These are phyloP conservation scores for Candida xyloterini DNA, from an alignment of 805 yeast species.

Conservation along the genomic window DNA sequence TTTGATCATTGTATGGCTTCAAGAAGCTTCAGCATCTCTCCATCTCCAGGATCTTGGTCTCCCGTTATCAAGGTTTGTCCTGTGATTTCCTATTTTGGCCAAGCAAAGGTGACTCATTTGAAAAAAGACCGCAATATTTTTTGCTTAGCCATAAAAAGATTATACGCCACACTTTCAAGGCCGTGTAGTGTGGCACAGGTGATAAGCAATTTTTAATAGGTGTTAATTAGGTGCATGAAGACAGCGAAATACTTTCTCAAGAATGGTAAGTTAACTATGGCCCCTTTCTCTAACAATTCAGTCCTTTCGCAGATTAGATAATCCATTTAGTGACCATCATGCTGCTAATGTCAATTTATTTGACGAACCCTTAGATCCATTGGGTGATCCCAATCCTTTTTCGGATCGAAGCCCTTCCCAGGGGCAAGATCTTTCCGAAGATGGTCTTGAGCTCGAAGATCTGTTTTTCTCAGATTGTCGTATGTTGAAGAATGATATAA, in stretches of 20 bases:
- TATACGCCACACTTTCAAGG: neutral
- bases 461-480: constrained; percentile 2
- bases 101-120: constrained; percentile 5
- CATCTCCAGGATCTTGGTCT: too few species aligned
- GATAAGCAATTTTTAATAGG: constrained; percentile 3
- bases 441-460: constrained; percentile 4
- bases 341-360: neutral
- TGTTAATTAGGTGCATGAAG: constrained; percentile 4
- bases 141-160: neutral
- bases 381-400: neutral
- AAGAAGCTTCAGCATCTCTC: too few species aligned
- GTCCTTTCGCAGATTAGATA: constrained; percentile 2
- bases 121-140: neutral
- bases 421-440: neutral
- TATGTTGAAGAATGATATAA: neutral
- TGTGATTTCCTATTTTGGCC: constrained; percentile 4
- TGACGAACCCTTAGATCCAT: neutral
- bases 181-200: constrained; percentile 3
- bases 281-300: neutral
- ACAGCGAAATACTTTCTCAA: neutral
- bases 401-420: neutral
- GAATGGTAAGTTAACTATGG: constrained; percentile 1
- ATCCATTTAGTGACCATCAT: constrained; percentile 2
- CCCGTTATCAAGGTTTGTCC: neutral
- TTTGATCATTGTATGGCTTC: too few species aligned